Percentiles rank a stretch among this genome's conserved stretches.
These are phyloP conservation scores for Laetiporus sulphureus DNA, from an alignment of 1,284 basidiomycete species.

Conservation along the genomic window DNA sequence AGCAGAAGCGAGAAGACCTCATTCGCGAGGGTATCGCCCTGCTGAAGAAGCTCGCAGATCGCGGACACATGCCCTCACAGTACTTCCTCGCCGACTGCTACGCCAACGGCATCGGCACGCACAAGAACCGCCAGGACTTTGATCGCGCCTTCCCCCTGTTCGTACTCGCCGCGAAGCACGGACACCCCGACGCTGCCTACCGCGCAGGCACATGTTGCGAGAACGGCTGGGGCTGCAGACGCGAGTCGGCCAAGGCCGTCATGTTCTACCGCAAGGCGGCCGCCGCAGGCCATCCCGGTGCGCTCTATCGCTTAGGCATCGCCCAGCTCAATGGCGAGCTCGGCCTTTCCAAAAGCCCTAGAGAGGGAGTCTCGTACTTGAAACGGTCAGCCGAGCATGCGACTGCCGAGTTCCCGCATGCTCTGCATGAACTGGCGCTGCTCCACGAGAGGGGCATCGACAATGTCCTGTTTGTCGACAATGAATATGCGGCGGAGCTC, in stretches of 20 bases:
- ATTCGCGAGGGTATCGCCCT: slow-evolving; percentile 81
- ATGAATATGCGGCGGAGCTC: slow-evolving; percentile 92
- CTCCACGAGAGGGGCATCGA: slow-evolving; percentile 94
- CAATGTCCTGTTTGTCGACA: slow-evolving; percentile 95
- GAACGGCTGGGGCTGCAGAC: slow-evolving; percentile 96
- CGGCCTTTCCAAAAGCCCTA: slow-evolving; percentile 79
- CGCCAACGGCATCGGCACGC: slow-evolving; percentile 92
- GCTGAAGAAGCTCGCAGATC: slow-evolving; percentile 86
- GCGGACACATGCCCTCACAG: slow-evolving; percentile 91
- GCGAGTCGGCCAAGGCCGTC: slow-evolving; percentile 88
- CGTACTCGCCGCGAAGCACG: slow-evolving; percentile 94
- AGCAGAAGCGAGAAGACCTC: slow-evolving; percentile 81
- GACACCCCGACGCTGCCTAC: slow-evolving; percentile 95
- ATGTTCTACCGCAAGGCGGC: slow-evolving; percentile 94
- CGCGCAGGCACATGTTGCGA: slow-evolving; percentile 97
- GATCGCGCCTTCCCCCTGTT: slow-evolving; percentile 96
- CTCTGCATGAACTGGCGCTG: slow-evolving; percentile 91
- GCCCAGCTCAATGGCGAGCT: slow-evolving; percentile 96
- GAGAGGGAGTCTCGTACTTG: slow-evolving; percentile 98
- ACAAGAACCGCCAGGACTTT: slow-evolving; percentile 88
- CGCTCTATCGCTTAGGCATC: slow-evolving; percentile 95
- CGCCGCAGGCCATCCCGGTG: slow-evolving; percentile 86
- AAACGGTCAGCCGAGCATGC: slow-evolving; percentile 95
- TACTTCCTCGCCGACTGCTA: slow-evolving; percentile 98
- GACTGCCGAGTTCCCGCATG: slow-evolving; percentile 93